A percentile compares a stretch with the other conserved stretches of the same genome.
These are phyloP conservation scores for Puccinia triticina DNA, from an alignment of 1,284 basidiomycete genomes.

Conservation along the genomic window DNA sequence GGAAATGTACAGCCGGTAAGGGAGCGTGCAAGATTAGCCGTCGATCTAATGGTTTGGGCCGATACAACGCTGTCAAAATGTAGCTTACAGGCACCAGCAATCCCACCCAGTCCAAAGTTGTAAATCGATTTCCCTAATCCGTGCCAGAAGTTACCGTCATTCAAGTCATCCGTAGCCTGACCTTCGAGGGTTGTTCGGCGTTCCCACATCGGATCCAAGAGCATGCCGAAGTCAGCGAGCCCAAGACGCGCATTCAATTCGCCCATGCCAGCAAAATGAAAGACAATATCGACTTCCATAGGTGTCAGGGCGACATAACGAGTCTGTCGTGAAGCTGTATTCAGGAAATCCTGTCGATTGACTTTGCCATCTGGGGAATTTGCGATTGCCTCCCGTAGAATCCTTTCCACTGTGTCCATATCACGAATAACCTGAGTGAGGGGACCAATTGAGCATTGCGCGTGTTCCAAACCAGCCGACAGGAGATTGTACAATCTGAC, in stretches of 20 bases:
- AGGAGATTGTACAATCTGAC: constrained; percentile 67
- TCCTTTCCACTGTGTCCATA: constrained; percentile 89
- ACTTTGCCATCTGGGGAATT: constrained; percentile 90
- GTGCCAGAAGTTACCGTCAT: constrained; percentile 52
- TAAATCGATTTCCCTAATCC: constrained; percentile 65
- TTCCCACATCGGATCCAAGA: constrained; percentile 82
- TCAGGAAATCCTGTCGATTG: constrained; percentile 63
- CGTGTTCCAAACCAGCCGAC: constrained; percentile 19
- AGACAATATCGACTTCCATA: constrained; percentile 92
- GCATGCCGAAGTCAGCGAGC: constrained; percentile 81
- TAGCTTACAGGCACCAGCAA: constrained; percentile 72
- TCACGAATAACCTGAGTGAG: constrained; percentile 65
- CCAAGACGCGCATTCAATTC: constrained; percentile 67
- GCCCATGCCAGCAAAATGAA: constrained; percentile 89
- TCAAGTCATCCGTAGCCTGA: constrained; percentile 42
- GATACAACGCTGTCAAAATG: neutral
- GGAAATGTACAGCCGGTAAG: neutral
- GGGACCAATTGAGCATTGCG: constrained; percentile 34
- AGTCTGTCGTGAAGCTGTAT: constrained; percentile 65
- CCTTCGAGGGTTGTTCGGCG: constrained; percentile 17
- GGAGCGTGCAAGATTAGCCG: neutral
- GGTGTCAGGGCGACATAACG: constrained; percentile 90
- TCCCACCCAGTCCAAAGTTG: constrained; percentile 85
- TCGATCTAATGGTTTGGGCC: neutral
- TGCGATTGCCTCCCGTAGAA: constrained; percentile 76